Conservation (phyloP, 1,284 basidiomycete genomes). For the Afroboletus lepidellus region DNA sequence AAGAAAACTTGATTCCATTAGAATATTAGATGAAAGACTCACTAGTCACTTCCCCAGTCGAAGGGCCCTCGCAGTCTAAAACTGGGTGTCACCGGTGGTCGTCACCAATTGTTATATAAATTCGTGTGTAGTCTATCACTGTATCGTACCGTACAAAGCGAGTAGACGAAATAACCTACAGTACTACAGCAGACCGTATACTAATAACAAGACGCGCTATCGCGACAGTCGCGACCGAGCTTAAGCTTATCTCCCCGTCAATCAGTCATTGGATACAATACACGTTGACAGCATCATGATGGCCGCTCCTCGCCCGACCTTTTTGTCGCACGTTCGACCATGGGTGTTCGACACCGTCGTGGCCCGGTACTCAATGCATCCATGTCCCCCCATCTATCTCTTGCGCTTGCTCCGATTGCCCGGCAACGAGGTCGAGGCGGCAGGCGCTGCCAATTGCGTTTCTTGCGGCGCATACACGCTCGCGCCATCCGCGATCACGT, state of each 20-base stretch:
- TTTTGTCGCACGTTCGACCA: not conserved
- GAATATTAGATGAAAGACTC: too few species aligned
- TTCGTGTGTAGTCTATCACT: not conserved
- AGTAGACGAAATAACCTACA: slow-evolving; percentile 1
- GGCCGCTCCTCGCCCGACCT: too few species aligned
- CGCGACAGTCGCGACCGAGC: not conserved
- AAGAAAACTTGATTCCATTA: too few species aligned
- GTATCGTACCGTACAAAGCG: not conserved
- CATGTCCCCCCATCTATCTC: slow-evolving; percentile 12
- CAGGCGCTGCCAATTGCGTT: not conserved
- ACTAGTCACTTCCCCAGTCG: too few species aligned
- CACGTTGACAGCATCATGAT: too few species aligned
- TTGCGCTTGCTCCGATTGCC: slow-evolving; percentile 28
- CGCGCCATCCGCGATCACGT: slow-evolving; percentile 33
- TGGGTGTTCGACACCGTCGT: slow-evolving; percentile 1
- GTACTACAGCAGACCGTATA: slow-evolving; percentile 4
- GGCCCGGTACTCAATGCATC: not conserved
- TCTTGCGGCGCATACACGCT: slow-evolving; percentile 2
- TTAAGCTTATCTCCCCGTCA: not conserved
- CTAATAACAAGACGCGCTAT: not conserved
- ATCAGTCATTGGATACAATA: not conserved
- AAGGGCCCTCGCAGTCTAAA: too few species aligned
- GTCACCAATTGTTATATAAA: too few species aligned
- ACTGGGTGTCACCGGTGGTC: too few species aligned
- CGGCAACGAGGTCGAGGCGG: slow-evolving; percentile 3